Evolutionary conservation across 2,329 filamentous ascomycete genomes (phyloP).

Genomic region (Exophiala lecanii-corni): DNA sequence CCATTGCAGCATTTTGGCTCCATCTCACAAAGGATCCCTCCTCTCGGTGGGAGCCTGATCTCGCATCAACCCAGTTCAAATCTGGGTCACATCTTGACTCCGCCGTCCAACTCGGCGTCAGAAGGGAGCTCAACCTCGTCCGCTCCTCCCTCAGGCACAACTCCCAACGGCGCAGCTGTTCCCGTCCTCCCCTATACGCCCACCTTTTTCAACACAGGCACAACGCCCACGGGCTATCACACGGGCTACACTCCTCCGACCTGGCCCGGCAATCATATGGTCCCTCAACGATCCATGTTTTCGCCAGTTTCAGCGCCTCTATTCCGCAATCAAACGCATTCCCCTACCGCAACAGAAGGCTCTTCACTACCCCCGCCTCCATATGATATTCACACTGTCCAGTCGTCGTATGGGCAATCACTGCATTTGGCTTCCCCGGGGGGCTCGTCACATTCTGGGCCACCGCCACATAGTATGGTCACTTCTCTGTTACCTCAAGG

Average conservation of each 20-base stretch:
- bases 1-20: conserved; percentile 33
- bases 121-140: conserved; percentile 49
- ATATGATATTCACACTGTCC: conserved; percentile 57
- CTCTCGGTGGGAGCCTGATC: conserved; percentile 30
- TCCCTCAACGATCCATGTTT: conserved; percentile 50
- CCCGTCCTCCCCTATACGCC: conserved; percentile 56
- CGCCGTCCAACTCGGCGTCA: conserved; percentile 54
- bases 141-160: conserved; percentile 36
- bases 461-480: conserved; percentile 15
- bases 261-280: conserved; percentile 40
- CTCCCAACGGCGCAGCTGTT: conserved; percentile 56
- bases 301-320: conserved; percentile 53
- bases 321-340: conserved; percentile 50
- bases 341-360: conserved; percentile 55
- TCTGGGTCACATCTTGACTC: conserved; percentile 59
- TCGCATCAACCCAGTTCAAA: conserved; percentile 45
- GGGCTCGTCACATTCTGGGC: conserved; percentile 22
- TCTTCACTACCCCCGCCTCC: conserved; percentile 58
- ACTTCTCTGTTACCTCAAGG: conserved; percentile 14
- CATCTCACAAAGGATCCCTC: conserved; percentile 45
- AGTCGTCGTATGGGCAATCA: conserved; percentile 11
- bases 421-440: conserved; percentile 24
- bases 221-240: conserved; percentile 52
- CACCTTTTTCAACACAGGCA: conserved; percentile 58
- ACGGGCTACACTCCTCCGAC: conserved; percentile 44